Conservation (phyloP, 2,329 filamentous ascomycete species). For the Calonectria henricotiae region DNA sequence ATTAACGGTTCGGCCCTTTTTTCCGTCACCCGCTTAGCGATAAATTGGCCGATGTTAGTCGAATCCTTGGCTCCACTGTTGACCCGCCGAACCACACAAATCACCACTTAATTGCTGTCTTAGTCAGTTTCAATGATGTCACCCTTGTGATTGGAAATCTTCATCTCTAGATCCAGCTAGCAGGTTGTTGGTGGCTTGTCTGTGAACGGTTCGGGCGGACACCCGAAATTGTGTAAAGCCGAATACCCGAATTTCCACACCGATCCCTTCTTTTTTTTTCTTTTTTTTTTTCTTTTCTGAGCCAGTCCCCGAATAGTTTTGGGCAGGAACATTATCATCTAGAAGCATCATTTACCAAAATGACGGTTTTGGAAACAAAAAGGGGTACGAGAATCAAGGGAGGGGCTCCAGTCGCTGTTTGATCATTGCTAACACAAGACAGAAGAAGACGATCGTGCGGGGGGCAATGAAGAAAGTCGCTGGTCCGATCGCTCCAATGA, state of each 20-base stretch:
- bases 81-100: neutral
- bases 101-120: neutral
- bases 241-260: neutral
- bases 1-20: constrained; percentile 8
- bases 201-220: neutral
- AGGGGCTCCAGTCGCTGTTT: neutral
- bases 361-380: constrained; percentile 3
- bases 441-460: neutral
- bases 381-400: neutral
- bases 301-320: neutral
- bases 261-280: constrained; percentile 2
- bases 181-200: constrained; percentile 12
- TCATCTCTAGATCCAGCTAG: constrained; percentile 17
- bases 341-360: neutral
- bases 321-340: neutral
- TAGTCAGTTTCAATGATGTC: neutral
- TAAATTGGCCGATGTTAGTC: constrained; percentile 16
- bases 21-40: constrained; percentile 6
- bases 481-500: constrained; percentile 23
- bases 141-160: neutral
- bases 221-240: constrained; percentile 10
- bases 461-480: neutral
- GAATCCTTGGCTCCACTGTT: constrained; percentile 2
- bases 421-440: neutral
- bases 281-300: neutral